Conservation (phyloP, 1,139 yeast species). For the Ogataea hybrid region DNA sequence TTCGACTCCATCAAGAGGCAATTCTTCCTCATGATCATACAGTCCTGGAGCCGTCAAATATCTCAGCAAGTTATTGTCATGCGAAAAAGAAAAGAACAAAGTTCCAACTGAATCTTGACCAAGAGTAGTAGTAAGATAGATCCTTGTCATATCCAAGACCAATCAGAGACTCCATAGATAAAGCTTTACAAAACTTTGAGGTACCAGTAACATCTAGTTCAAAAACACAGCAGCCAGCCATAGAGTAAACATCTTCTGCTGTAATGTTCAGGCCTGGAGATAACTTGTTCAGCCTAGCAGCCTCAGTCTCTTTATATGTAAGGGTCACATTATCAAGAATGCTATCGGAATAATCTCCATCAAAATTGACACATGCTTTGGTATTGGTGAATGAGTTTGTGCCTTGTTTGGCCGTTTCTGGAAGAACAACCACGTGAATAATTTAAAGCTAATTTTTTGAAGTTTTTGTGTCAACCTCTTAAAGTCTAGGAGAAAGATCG, state of each 20-base stretch:
- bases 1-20: conserved; percentile 34
- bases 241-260: conserved; percentile 36
- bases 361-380: conserved; percentile 1
- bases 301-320: conserved; percentile 8
- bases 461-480: neutral
- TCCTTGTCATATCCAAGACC: conserved; percentile 37
- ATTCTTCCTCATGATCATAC: conserved; percentile 32
- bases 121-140: neutral
- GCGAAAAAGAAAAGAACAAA: conserved; percentile 42
- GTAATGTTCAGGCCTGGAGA: conserved; percentile 38
- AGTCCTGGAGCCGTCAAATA: conserved; percentile 43
- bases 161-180: conserved; percentile 46
- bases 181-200: conserved; percentile 47
- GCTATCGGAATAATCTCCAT: neutral
- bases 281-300: conserved; percentile 27
- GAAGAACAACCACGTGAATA: conserved; percentile 11
- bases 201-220: conserved; percentile 48
- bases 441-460: neutral
- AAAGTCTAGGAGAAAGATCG: neutral
- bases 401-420: conserved; percentile 17
- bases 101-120: neutral
- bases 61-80: conserved; percentile 47
- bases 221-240: conserved; percentile 48
- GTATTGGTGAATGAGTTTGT: conserved; percentile 18
- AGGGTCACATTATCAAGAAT: conserved; percentile 1